Base-by-base conservation (phyloP, 176 grass and related monocot species). In the Otatea glauca region DNA sequence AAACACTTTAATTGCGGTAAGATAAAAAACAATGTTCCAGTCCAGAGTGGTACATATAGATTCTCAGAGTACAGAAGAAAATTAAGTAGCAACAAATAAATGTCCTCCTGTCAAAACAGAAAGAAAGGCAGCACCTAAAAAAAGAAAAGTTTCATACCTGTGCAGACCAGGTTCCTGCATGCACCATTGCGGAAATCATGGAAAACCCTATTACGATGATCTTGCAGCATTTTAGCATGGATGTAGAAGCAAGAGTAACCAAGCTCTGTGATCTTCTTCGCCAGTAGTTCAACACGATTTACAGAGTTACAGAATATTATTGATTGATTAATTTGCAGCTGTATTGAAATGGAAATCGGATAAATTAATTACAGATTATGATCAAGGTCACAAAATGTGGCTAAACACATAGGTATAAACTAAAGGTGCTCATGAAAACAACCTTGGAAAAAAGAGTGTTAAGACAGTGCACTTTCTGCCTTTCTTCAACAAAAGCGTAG, bases 161-260 rank as follows among this genome's bases (percentile, higher is more conserved):
- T 97, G 79, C 92, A 98, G 66, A 98, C 95, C 74, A 98, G 92
- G 80, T 98, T 98, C 86, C 95, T 90, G 80, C 92, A 98, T 44
- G 95, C 95, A 11, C 95, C 95, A 85, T 95, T 98, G 29, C 92
- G 92, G 62, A 98, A 98, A 82, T 98, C 95, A 85, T 98, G 95
- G 42, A 98, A 98, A 60, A 98, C 95, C 15, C 95, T 86, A 68
- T 98, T 98, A 24, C 92, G 85, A 76, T 98, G 95, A 66, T 95
- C 95, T 90, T 98, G 95, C 79, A 98, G 65, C 95, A 98, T 98
- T 91, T 98, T 98, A 61, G 95, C 95, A 81, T 98, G 95, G 74
- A 98, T 98, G 65, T 98, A 98, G 73, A 98, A 98, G 82, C 95
- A 98, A 24, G 95, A 98, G 72, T 98, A 98, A 60, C 92, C 89